phyloP scores from a whole-genome alignment of 352 stramenopile species.

The Saprolegnia diclina region DNA sequence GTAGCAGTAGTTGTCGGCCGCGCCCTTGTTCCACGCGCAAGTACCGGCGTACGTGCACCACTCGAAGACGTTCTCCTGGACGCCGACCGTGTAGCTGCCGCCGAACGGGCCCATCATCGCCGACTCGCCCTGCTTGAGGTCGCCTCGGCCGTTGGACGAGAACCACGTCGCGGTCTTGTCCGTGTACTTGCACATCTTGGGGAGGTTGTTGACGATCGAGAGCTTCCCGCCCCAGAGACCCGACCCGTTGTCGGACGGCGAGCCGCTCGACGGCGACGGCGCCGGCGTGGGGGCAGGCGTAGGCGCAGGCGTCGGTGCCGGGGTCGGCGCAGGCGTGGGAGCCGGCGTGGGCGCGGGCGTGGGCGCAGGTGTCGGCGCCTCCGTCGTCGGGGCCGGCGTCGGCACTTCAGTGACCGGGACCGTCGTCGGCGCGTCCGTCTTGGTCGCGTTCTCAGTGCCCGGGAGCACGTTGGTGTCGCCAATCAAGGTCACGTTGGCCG shows the following conservation, averaged over 20 bases:
- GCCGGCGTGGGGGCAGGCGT: neutral
- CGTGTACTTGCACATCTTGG: conserved; percentile 1
- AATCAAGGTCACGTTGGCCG: neutral
- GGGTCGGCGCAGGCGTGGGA: neutral
- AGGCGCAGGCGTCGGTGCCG: neutral
- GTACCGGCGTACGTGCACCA: conserved; percentile 8
- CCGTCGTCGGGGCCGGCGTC: neutral
- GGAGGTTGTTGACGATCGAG: conserved; percentile 9
- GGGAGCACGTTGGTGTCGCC: neutral
- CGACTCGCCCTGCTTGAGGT: neutral
- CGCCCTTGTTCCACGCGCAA: neutral
- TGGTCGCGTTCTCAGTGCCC: neutral
- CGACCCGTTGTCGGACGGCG: neutral
- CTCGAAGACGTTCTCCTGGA: conserved; percentile 10
- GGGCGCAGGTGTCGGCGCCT: neutral
- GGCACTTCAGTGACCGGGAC: neutral
- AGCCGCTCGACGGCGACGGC: neutral
- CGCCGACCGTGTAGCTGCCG: neutral
- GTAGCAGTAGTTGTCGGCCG: conserved; percentile 14
- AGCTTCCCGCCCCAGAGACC: conserved; percentile 2
- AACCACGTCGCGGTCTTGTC: conserved; percentile 11
- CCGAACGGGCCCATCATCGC: neutral
- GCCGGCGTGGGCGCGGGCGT: neutral
- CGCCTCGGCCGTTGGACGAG: neutral
- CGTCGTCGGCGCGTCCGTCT: neutral